These are phyloP conservation scores for Cladosporium sphaerospermum DNA, from an alignment of 2,329 filamentous ascomycete species.

Conservation along the genomic window DNA sequence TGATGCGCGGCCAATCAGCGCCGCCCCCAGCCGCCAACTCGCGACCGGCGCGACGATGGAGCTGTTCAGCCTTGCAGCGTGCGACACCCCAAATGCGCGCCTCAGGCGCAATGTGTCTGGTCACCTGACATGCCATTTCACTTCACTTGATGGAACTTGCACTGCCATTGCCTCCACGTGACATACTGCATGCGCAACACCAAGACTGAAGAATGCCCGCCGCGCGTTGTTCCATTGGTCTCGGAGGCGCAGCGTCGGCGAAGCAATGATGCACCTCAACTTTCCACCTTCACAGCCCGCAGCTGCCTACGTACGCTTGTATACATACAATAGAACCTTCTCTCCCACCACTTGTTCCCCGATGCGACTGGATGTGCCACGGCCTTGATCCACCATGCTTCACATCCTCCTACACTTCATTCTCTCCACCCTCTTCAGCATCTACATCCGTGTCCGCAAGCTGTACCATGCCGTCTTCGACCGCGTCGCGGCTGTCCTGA, in stretches of 20 bases:
- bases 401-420: conserved; percentile 50
- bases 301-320: too few species aligned
- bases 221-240: background rate
- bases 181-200: too few species aligned
- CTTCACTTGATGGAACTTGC: too few species aligned
- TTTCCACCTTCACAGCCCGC: background rate
- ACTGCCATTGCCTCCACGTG: too few species aligned
- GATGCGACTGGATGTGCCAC: too few species aligned
- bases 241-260: background rate
- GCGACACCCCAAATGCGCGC: too few species aligned
- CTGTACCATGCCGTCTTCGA: conserved; percentile 73
- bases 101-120: too few species aligned
- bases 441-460: conserved; percentile 78
- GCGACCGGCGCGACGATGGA: too few species aligned
- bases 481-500: conserved; percentile 71
- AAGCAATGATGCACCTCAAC: background rate
- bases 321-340: too few species aligned
- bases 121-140: too few species aligned
- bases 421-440: conserved; percentile 68
- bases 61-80: too few species aligned
- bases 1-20: background rate
- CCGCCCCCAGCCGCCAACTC: background rate
- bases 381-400: conserved; percentile 2
- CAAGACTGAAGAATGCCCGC: background rate
- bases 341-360: too few species aligned